Percentiles rank a stretch among this genome's conserved stretches.
Conservation (phyloP, 202 grass and related monocot species). For the Tripidium arundinaceum region DNA sequence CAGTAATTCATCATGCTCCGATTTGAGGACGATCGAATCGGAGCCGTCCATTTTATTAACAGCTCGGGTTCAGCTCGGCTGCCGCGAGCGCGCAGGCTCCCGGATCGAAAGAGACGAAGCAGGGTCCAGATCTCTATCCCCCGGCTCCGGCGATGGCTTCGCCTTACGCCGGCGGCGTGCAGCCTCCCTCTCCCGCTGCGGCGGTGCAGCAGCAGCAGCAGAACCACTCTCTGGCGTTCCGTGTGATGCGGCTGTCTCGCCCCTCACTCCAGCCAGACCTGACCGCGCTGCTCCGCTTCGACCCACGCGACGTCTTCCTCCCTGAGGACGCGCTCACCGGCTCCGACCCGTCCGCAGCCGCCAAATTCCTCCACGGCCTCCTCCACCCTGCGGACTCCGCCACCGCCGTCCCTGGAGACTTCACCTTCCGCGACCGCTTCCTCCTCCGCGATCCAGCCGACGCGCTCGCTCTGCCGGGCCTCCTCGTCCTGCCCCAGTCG, state of each 20-base stretch:
- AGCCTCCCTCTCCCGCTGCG: constrained; percentile 27
- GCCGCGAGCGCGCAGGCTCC: constrained; percentile 3
- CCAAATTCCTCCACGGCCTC: constrained; percentile 27
- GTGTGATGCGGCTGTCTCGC: constrained; percentile 91
- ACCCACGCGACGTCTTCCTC: constrained; percentile 76
- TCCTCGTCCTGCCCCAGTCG: constrained; percentile 85
- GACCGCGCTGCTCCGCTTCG: constrained; percentile 70
- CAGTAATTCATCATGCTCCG: not conserved
- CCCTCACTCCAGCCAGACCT: constrained; percentile 78
- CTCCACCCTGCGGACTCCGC: constrained; percentile 33
- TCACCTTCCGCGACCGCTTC: constrained; percentile 85
- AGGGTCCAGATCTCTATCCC: constrained; percentile 36
- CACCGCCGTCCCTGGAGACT: constrained; percentile 49
- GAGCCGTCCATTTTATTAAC: not conserved
- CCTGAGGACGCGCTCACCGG: constrained; percentile 77
- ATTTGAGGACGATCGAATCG: not conserved
- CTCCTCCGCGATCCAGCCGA: constrained; percentile 72
- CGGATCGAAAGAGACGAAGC: not conserved
- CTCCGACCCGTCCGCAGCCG: constrained; percentile 35
- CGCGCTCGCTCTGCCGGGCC: constrained; percentile 72
- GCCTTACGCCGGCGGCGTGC: constrained; percentile 40
- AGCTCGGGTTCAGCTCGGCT: not conserved
- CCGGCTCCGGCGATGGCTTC: constrained; percentile 38
- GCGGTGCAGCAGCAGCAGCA: constrained; percentile 31
- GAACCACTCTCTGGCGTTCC: constrained; percentile 85